Percentiles rank a stretch among this genome's conserved stretches.
phyloP scores from a whole-genome alignment of 208 protist species.

The Trichomonas tenax region DNA sequence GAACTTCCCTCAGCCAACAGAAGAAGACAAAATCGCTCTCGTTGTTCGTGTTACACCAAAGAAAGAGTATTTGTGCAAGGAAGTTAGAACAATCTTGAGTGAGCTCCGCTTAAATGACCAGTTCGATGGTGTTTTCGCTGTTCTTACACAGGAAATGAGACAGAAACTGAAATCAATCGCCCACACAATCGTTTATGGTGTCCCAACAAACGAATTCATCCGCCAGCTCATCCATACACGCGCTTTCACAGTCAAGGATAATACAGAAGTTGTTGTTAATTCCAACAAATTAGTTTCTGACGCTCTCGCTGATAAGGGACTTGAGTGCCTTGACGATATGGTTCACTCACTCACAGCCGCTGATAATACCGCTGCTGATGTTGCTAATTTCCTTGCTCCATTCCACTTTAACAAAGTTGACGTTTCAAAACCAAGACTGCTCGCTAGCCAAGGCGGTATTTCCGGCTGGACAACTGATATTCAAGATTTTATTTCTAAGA shows the following conservation, averaged over 20 bases:
- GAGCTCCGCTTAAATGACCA: not conserved
- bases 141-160: not conserved
- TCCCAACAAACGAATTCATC: not conserved
- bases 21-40: not conserved
- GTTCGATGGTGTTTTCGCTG: not conserved
- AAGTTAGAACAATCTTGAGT: not conserved
- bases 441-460: not conserved
- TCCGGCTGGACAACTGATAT: not conserved
- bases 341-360: not conserved
- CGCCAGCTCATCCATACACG: slow-evolving; percentile 2
- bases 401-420: not conserved
- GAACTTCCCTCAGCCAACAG: not conserved
- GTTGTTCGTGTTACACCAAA: not conserved
- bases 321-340: not conserved
- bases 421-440: not conserved
- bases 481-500: not conserved
- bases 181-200: not conserved
- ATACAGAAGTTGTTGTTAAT: not conserved
- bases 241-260: not conserved
- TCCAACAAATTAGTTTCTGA: not conserved
- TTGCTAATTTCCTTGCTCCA: not conserved
- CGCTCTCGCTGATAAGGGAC: not conserved
- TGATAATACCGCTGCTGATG: not conserved
- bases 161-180: not conserved
- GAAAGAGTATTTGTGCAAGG: not conserved